Evolutionary conservation across 2,329 filamentous ascomycete species (phyloP).

Genomic region (Leptosphaerulina australis): DNA sequence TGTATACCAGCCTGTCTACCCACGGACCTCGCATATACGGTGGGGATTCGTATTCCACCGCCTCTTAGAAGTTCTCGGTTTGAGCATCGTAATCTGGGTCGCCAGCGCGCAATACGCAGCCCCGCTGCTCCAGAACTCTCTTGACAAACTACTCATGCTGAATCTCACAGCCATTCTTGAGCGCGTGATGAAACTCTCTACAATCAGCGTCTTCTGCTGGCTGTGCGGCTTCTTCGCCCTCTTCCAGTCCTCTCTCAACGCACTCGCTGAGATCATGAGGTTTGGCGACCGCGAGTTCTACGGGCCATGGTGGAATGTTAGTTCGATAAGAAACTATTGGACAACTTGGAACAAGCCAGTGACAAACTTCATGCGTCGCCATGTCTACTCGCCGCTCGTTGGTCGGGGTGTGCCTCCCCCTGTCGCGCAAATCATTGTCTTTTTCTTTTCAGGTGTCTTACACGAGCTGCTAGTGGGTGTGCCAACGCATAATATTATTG

Average conservation of each 20-base stretch:
- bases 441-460: slow-evolving; percentile 83
- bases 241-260: slow-evolving; percentile 92
- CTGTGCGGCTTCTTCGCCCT: slow-evolving; percentile 95
- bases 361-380: slow-evolving; percentile 93
- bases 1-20: slow-evolving; percentile 96
- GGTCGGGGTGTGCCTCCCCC: slow-evolving; percentile 78
- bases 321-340: slow-evolving; percentile 87
- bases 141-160: slow-evolving; percentile 82
- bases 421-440: slow-evolving; percentile 79
- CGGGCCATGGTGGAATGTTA: slow-evolving; percentile 92
- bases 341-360: slow-evolving; percentile 97
- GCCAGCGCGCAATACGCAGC: slow-evolving; percentile 92
- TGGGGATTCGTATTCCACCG: slow-evolving; percentile 90
- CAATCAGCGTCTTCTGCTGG: slow-evolving; percentile 95
- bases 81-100: slow-evolving; percentile 93
- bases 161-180: slow-evolving; percentile 84
- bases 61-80: slow-evolving; percentile 73
- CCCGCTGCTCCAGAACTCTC: slow-evolving; percentile 85
- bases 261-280: slow-evolving; percentile 83
- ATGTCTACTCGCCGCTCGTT: slow-evolving; percentile 87
- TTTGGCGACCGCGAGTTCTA: slow-evolving; percentile 97
- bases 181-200: slow-evolving; percentile 90
- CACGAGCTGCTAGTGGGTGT: slow-evolving; percentile 93
- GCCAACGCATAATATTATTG: slow-evolving; percentile 91
- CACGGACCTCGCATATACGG: slow-evolving; percentile 77